Evolutionary conservation across 306 rosid species (phyloP).

Genomic region (Chamaecrista fasciculata): DNA sequence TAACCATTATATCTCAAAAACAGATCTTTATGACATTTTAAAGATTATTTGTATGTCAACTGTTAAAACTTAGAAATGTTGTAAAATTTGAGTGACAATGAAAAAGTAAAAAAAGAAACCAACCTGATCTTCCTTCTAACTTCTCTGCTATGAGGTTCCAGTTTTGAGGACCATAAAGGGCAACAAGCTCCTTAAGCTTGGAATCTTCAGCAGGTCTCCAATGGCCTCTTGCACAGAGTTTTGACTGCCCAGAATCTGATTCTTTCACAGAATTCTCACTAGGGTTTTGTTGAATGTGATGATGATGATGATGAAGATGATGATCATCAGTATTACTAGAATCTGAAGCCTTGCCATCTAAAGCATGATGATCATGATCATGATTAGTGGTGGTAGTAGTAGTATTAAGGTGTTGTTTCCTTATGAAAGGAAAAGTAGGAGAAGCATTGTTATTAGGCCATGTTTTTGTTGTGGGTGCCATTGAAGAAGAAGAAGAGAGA

Average conservation of each 20-base stretch:
- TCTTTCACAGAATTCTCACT: conserved; percentile 45
- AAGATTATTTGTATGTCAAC: too few relatives aligned
- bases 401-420: conserved; percentile 27
- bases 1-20: too few relatives aligned
- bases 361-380: conserved; percentile 30
- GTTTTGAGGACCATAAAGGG: conserved; percentile 94
- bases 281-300: conserved; percentile 32
- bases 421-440: conserved; percentile 42
- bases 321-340: conserved; percentile 43
- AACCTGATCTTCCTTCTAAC: conserved; percentile 98
- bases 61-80: too few relatives aligned
- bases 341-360: conserved; percentile 51
- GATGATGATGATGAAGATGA: background rate
- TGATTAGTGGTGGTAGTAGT: background rate
- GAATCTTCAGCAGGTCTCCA: conserved; percentile 99
- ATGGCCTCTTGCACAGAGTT: conserved; percentile 93
- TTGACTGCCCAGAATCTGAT: conserved; percentile 59
- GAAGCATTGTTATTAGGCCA: too few relatives aligned
- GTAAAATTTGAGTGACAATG: too few relatives aligned
- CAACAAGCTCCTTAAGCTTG: conserved; percentile 88
- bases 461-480: too few relatives aligned
- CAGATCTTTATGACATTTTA: too few relatives aligned
- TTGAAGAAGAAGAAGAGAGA: conserved; percentile 38
- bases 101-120: too few relatives aligned
- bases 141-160: conserved; percentile 98